These are phyloP conservation scores for Gossypium australe DNA, from an alignment of 345 rosid genomes.

Conservation along the genomic window DNA sequence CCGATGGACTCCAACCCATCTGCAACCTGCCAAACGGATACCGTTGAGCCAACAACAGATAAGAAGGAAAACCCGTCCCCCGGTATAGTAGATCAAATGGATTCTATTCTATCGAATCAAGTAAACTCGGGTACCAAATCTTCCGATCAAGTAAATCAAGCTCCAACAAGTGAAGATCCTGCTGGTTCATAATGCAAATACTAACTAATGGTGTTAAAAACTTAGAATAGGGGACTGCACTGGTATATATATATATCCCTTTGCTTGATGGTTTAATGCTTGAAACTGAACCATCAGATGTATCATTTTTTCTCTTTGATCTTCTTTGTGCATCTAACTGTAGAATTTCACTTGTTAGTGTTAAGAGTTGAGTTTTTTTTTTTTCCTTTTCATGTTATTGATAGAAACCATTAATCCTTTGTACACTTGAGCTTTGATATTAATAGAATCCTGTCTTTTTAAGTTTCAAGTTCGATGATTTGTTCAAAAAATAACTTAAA, in stretches of 20 bases:
- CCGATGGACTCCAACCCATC: slow-evolving; percentile 27
- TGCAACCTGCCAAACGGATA: slow-evolving; percentile 14
- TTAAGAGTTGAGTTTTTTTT: not conserved
- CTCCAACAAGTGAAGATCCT: not conserved
- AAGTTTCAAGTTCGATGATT: no score
- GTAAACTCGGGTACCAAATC: not conserved
- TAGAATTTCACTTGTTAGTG: slow-evolving; percentile 16
- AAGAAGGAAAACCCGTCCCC: slow-evolving; percentile 4
- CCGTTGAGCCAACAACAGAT: slow-evolving; percentile 13
- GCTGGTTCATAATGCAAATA: not conserved
- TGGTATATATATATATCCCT: no score
- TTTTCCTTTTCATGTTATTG: not conserved
- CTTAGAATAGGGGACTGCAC: no score
- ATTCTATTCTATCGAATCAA: slow-evolving; percentile 6
- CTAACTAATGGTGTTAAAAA: not conserved
- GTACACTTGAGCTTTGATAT: not conserved
- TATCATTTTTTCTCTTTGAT: not conserved
- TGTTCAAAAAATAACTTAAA: no score
- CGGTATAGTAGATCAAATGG: not conserved
- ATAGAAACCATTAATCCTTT: not conserved
- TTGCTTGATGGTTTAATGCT: not conserved
- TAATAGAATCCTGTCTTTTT: no score
- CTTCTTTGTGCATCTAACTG: slow-evolving; percentile 7
- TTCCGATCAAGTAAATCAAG: slow-evolving; percentile 9
- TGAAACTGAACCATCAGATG: not conserved